Conservation (phyloP, 2,329 filamentous ascomycete genomes). For the Sclerotinia minor region DNA sequence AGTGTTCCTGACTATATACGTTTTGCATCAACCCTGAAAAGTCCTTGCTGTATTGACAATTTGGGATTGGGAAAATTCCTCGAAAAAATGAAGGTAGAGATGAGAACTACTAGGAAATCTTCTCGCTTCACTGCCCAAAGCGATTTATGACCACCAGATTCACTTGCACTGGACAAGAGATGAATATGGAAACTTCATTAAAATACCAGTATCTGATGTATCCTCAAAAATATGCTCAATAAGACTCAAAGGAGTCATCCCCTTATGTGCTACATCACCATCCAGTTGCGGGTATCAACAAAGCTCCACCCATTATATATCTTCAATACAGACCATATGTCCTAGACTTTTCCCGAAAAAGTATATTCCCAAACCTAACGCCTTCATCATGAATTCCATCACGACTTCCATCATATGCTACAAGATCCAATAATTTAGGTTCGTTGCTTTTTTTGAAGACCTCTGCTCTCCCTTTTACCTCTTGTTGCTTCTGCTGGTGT, state of each 20-base stretch:
- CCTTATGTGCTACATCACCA: constrained; percentile 6
- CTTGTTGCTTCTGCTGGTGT: constrained; percentile 27
- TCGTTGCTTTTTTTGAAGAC: constrained; percentile 30
- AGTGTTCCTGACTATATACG: not conserved
- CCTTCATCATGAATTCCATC: not conserved
- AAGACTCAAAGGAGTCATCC: not conserved
- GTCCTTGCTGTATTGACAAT: not conserved
- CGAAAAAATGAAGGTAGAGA: not conserved
- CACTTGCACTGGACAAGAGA: constrained; percentile 3
- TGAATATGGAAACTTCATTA: constrained; percentile 8
- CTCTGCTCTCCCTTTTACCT: constrained; percentile 30
- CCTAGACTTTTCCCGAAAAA: constrained; percentile 13
- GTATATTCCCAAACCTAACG: constrained; percentile 11
- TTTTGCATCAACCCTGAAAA: not conserved
- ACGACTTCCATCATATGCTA: not conserved
- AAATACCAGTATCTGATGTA: constrained; percentile 3
- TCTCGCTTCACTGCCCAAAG: not conserved
- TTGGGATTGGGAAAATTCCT: not conserved
- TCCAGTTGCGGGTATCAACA: constrained; percentile 16
- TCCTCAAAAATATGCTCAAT: constrained; percentile 2
- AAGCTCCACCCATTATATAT: constrained; percentile 18
- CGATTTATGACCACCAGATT: not conserved
- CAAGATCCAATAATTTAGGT: constrained; percentile 19
- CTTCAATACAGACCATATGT: constrained; percentile 10
- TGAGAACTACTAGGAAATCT: not conserved